These are phyloP conservation scores for Lodderomyces elongisporus DNA, from an alignment of 1,139 yeast genomes.

Conservation along the genomic window DNA sequence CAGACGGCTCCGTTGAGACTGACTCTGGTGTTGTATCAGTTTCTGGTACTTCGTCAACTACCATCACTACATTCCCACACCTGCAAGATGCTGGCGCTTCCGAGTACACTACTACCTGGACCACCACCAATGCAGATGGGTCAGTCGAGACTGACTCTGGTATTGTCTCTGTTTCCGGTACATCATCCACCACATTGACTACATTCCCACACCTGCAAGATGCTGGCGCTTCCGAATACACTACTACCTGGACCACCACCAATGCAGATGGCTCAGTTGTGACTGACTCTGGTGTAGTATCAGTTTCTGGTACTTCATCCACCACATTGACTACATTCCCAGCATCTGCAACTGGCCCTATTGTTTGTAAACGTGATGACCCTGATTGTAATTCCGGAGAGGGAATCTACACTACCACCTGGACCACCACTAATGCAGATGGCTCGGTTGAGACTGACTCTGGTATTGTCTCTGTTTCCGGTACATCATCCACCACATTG, in stretches of 20 bases:
- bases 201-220: slow-evolving; percentile 1
- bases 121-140: slow-evolving; percentile 11
- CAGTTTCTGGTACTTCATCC: slow-evolving; percentile 4
- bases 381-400: slow-evolving; percentile 2
- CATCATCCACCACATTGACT: slow-evolving; percentile 3
- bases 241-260: slow-evolving; percentile 17
- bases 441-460: slow-evolving; percentile 6
- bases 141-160: slow-evolving; percentile 7
- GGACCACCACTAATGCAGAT: slow-evolving; percentile 5
- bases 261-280: slow-evolving; percentile 13
- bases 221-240: slow-evolving; percentile 10
- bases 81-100: slow-evolving; percentile 2
- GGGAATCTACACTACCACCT: slow-evolving; percentile 5
- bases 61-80: neutral
- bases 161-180: slow-evolving; percentile 3
- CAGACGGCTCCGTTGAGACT: slow-evolving; percentile 14
- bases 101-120: slow-evolving; percentile 6
- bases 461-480: slow-evolving; percentile 4
- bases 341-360: neutral
- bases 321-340: slow-evolving; percentile 5
- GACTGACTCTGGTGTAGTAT: slow-evolving; percentile 10
- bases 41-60: slow-evolving; percentile 5
- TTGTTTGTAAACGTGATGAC: slow-evolving; percentile 3
- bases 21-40: slow-evolving; percentile 6
- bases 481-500: slow-evolving; percentile 6